These are phyloP conservation scores for Penicillium capsulatum DNA, from an alignment of 2,329 filamentous ascomycete species.

Conservation along the genomic window DNA sequence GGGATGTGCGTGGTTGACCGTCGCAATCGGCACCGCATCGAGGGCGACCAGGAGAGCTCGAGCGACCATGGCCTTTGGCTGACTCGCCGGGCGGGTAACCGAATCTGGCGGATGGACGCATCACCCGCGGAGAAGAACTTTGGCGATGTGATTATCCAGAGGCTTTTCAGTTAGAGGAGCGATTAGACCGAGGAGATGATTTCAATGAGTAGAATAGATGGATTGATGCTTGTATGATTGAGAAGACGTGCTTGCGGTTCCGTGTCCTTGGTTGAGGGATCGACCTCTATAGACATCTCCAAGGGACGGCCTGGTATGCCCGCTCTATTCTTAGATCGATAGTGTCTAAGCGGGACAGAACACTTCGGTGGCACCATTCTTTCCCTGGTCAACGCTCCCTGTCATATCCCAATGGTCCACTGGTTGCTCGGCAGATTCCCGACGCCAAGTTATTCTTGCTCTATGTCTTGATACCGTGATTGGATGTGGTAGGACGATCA, in stretches of 20 bases:
- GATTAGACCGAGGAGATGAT: constrained; percentile 2
- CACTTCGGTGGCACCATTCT: neutral
- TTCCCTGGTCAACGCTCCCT: constrained; percentile 5
- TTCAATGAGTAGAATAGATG: no score
- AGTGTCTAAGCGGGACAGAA: neutral
- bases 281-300: no score
- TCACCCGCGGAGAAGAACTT: constrained; percentile 62
- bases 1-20: constrained; percentile 86
- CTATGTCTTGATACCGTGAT: neutral
- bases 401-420: constrained; percentile 7
- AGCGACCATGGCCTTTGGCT: constrained; percentile 76
- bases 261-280: no score
- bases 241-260: no score
- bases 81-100: constrained; percentile 68
- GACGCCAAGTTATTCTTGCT: constrained; percentile 1
- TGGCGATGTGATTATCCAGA: constrained; percentile 17
- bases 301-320: no score
- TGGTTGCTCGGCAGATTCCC: neutral
- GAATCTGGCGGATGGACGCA: constrained; percentile 66
- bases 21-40: constrained; percentile 49
- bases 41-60: constrained; percentile 53
- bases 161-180: constrained; percentile 9
- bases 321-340: no score
- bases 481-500: neutral
- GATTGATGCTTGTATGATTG: no score